phyloP scores from a whole-genome alignment of 805 yeast genomes.

The Isabelozyma pseudorhagii region DNA sequence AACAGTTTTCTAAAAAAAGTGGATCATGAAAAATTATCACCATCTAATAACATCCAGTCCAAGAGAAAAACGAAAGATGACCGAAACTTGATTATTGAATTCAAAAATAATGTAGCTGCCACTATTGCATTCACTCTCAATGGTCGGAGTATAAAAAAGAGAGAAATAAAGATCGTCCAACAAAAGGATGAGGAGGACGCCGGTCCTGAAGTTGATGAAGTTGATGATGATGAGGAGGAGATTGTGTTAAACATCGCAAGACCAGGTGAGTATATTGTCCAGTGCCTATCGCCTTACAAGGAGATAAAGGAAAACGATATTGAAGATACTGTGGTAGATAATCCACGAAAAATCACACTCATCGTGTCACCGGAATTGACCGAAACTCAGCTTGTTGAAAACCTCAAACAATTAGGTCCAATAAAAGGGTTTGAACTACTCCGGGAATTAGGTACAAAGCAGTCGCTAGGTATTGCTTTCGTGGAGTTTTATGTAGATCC shows the following conservation, averaged over 20 bases:
- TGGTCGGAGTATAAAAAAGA: conserved; percentile 23
- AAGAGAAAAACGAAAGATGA: conserved; percentile 36
- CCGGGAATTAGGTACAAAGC: conserved; percentile 45
- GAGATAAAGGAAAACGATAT: conserved; percentile 14
- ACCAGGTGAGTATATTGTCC: conserved; percentile 36
- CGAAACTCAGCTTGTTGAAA: conserved; percentile 42
- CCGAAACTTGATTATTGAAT: conserved; percentile 45
- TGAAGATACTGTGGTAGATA: conserved; percentile 34
- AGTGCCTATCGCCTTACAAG: conserved; percentile 15
- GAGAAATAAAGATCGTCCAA: conserved; percentile 7
- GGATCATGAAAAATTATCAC: conserved; percentile 37
- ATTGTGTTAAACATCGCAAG: conserved; percentile 15
- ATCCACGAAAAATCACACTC: conserved; percentile 45
- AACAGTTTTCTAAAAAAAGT: conserved; percentile 44
- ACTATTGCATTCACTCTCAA: conserved; percentile 50
- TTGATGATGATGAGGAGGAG: conserved; percentile 17
- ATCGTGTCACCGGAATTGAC: conserved; percentile 40
- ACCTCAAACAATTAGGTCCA: conserved; percentile 38
- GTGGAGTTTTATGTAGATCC: conserved; percentile 36
- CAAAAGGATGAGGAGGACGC: conserved; percentile 4
- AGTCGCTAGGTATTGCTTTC: conserved; percentile 59
- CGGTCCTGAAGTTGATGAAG: conserved; percentile 7
- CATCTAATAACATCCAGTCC: conserved; percentile 25
- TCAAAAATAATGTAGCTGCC: conserved; percentile 50
- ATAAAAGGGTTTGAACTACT: conserved; percentile 42